Evolutionary conservation across 495 filamentous ascomycete species (phyloP).

Genomic region (Ascodesmis nigricans): DNA sequence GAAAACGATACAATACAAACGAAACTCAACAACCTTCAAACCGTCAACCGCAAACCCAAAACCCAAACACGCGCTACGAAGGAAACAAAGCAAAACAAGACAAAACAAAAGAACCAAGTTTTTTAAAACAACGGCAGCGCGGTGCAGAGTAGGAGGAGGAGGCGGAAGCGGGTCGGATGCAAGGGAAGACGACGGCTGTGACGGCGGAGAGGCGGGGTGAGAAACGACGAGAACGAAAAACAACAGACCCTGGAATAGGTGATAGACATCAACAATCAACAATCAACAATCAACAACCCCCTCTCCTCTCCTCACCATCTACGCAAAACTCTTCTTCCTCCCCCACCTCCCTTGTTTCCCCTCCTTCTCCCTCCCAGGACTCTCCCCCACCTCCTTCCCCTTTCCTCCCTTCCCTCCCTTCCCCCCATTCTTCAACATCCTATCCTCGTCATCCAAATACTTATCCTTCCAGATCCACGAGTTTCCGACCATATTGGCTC

Average conservation of each 20-base stretch:
- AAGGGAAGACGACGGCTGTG: background rate
- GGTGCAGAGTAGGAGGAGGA: conserved; percentile 2
- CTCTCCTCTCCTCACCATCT: no score
- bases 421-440: conserved; percentile 10
- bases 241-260: background rate
- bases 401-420: conserved; percentile 10
- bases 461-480: conserved; percentile 42
- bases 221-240: conserved; percentile 1
- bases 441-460: conserved; percentile 21
- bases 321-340: conserved; percentile 10
- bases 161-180: conserved; percentile 4
- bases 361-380: background rate
- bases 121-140: conserved; percentile 3
- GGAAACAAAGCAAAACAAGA: background rate
- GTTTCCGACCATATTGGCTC: conserved; percentile 93
- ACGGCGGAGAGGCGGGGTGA: background rate
- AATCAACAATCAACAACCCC: conserved; percentile 16
- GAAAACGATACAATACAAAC: conserved; percentile 14
- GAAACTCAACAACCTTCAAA: background rate
- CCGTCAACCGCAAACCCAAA: background rate
- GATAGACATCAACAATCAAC: background rate
- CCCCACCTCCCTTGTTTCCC: conserved; percentile 7
- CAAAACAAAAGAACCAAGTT: background rate
- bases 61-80: background rate
- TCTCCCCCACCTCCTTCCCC: conserved; percentile 9